Evolutionary conservation across 73 alveolate species (phyloP), one percentile per base, ranked within the genome.

Genomic region (Stentor coeruleus): DNA sequence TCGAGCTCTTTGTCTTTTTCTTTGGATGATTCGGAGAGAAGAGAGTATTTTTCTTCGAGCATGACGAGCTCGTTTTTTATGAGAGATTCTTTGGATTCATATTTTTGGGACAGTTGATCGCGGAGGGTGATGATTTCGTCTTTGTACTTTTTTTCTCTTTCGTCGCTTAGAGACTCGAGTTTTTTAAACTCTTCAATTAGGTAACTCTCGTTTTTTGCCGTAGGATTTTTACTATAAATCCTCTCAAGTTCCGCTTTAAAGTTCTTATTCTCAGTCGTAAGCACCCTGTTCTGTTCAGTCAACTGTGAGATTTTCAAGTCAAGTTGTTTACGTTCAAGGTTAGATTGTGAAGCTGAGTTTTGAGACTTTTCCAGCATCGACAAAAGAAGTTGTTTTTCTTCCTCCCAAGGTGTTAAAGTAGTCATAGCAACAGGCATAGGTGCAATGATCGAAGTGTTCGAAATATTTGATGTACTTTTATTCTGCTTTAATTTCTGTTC

Each of bases 1-100:
- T 66, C 79, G 33, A 66, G n/a, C 33, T 66, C 79, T 2, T 20
- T 66, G 33, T 66, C 37, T 33, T 66, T 66, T 66, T 66, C 79
- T 66, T 66, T 66, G n/a, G 33, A 26, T 28, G 39, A 37, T 20
- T 66, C 37, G 66, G 20, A 49, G 20, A 49, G 66, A 49, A 11
- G 6, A 11, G 66, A 49, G 20, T 11, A 20, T 49, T 49, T 49
- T 49, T 49, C 66, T 49, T 49, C 66, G 28, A 49, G 6, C 20
- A 11, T 6, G 20, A 49, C 66, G 20, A 49, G 6, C 20, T 49
- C 66, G 20, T 49, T 49, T 49, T 49, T 49, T 20, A 20, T 11
- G 66, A 6, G 6, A 20, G 6, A 11, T 49, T 49, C 66, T 49
- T 49, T 6, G 66, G 6, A 11, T 6, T 6, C 66, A 49, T 11